phyloP scores from a whole-genome alignment of 306 rosid genomes.

The Quercus suber region DNA sequence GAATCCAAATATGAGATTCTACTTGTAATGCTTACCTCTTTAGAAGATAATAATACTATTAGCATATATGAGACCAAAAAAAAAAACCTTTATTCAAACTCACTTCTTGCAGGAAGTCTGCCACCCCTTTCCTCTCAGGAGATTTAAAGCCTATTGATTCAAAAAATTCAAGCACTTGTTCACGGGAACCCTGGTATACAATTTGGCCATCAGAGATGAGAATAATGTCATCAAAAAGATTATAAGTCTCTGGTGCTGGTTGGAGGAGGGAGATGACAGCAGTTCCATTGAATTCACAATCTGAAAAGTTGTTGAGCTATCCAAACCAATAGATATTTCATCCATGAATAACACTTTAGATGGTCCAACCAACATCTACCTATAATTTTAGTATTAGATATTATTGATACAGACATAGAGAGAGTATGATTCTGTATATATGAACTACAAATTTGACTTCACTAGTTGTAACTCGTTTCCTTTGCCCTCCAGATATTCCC shows the following conservation, averaged over 20 bases:
- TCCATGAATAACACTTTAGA: constrained; percentile 60
- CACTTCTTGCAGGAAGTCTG: constrained; percentile 25
- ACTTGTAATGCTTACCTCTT: too few relatives aligned
- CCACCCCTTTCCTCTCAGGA: constrained; percentile 52
- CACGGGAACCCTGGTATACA: constrained; percentile 55
- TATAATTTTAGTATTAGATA: not conserved
- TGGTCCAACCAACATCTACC: constrained; percentile 65
- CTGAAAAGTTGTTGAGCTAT: constrained; percentile 57
- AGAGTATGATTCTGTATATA: too few relatives aligned
- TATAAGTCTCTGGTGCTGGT: constrained; percentile 56
- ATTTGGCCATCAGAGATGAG: constrained; percentile 52
- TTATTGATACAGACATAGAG: too few relatives aligned
- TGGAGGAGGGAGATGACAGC: constrained; percentile 51
- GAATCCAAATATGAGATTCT: too few relatives aligned
- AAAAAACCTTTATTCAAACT: not conserved
- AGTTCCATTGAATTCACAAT: constrained; percentile 53
- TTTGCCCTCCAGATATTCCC: too few relatives aligned
- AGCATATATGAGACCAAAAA: not conserved
- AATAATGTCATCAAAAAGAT: constrained; percentile 52
- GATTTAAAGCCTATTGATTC: constrained; percentile 23
- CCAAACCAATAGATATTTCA: constrained; percentile 7
- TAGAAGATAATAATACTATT: too few relatives aligned
- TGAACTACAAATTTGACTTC: too few relatives aligned
- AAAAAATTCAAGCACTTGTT: constrained; percentile 34
- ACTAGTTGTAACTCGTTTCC: too few relatives aligned